Percentiles rank a stretch among this genome's conserved stretches.
phyloP scores from a whole-genome alignment of 75 land plant species.

The Pinus taeda region DNA sequence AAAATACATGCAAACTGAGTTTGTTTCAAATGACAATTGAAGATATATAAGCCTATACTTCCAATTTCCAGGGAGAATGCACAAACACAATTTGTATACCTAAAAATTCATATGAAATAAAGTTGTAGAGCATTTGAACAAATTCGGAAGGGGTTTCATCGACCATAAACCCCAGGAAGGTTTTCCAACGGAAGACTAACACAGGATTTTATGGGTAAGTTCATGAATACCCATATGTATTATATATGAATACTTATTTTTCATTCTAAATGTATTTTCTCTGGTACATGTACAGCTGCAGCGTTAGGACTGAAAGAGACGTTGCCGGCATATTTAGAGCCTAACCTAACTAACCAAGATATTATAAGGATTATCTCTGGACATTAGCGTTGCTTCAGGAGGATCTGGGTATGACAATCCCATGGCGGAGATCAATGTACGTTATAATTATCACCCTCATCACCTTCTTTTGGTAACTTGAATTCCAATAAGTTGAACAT shows the following conservation, averaged over 20 bases:
- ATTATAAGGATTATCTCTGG: constrained; percentile 17
- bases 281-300: constrained; percentile 13
- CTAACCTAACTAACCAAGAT: constrained; percentile 19
- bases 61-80: too few relatives aligned
- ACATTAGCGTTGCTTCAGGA: constrained; percentile 59
- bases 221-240: background rate
- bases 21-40: too few relatives aligned
- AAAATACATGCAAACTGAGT: too few relatives aligned
- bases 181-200: constrained; percentile 61
- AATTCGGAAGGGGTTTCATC: constrained; percentile 49
- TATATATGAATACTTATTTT: background rate
- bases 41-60: too few relatives aligned
- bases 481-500: background rate
- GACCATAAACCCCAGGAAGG: constrained; percentile 42
- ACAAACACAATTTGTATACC: too few relatives aligned
- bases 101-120: too few relatives aligned
- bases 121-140: too few relatives aligned
- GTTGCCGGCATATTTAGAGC: constrained; percentile 51
- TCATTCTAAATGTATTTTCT: too few relatives aligned
- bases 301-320: constrained; percentile 37
- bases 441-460: background rate
- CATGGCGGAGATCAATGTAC: constrained; percentile 25
- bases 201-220: constrained; percentile 53
- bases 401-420: constrained; percentile 54
- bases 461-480: background rate